phyloP scores from a whole-genome alignment of 257 asterid species.

The Petrea volubilis region DNA sequence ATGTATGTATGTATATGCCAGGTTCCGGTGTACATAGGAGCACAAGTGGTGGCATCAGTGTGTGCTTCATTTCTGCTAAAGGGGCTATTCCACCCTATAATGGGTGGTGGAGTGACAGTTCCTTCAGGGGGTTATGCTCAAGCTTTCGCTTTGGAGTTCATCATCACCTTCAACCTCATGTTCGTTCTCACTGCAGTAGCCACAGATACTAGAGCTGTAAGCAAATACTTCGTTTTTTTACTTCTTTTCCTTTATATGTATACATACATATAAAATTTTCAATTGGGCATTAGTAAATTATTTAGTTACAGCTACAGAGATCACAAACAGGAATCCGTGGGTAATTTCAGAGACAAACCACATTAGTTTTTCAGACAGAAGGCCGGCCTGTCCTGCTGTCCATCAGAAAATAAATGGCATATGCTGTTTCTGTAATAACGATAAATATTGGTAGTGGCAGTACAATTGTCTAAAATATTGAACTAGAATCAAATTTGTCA shows the following conservation, averaged over 20 bases:
- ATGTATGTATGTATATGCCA: too few species aligned
- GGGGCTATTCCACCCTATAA: slow-evolving; percentile 60
- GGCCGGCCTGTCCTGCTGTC: neutral
- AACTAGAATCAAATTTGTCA: too few species aligned
- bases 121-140: slow-evolving; percentile 54
- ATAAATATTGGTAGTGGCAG: neutral
- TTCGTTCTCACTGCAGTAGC: slow-evolving; percentile 91
- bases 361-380: neutral
- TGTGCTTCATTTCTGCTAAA: slow-evolving; percentile 63
- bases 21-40: slow-evolving; percentile 81
- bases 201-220: slow-evolving; percentile 92
- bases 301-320: neutral
- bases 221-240: slow-evolving; percentile 9
- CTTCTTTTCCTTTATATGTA: neutral
- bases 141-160: slow-evolving; percentile 82
- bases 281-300: neutral
- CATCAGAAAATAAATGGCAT: neutral
- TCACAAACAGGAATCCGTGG: neutral
- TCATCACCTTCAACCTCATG: slow-evolving; percentile 85
- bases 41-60: slow-evolving; percentile 72
- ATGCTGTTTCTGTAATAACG: neutral
- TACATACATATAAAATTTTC: too few species aligned
- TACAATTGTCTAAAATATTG: neutral
- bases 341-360: slow-evolving; percentile 11
- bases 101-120: slow-evolving; percentile 89